A percentile compares a stretch with the other conserved stretches of the same genome.
These are phyloP conservation scores for Physcomitrellopsis africana DNA, from an alignment of 225 moss, liverwort and hornwort genomes.

Conservation along the genomic window DNA sequence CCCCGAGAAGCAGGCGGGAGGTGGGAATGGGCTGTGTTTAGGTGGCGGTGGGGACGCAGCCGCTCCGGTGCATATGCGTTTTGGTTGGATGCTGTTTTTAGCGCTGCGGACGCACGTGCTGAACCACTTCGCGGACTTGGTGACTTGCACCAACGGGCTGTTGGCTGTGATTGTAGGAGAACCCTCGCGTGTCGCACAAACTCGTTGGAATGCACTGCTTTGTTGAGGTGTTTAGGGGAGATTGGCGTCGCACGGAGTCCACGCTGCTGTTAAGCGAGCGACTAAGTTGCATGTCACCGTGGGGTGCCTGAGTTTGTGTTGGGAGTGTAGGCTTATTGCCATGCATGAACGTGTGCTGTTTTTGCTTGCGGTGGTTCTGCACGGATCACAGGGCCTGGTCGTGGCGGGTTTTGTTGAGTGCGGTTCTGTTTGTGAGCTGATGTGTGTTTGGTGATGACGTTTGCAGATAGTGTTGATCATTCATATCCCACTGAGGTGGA, in stretches of 20 bases:
- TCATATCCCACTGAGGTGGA: constrained; percentile 82
- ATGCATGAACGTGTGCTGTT: not conserved
- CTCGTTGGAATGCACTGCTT: not conserved
- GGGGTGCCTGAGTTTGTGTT: not conserved
- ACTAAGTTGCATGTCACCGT: not conserved
- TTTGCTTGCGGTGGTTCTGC: constrained; percentile 1
- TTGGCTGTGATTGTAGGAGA: constrained; percentile 86
- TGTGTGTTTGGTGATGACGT: constrained; percentile 17
- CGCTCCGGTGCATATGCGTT: constrained; percentile 79
- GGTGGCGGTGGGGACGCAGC: constrained; percentile 51
- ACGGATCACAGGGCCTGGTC: constrained; percentile 15
- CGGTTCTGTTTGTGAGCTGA: constrained; percentile 22
- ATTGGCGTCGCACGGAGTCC: not conserved
- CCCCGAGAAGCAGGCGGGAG: constrained; percentile 52
- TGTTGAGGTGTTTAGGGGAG: not conserved
- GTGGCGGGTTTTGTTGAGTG: constrained; percentile 9
- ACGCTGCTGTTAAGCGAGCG: not conserved
- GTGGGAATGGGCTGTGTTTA: constrained; percentile 47
- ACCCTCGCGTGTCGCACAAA: not conserved
- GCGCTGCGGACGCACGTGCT: constrained; percentile 87
- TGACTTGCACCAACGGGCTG: constrained; percentile 97
- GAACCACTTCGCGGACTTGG: constrained; percentile 84
- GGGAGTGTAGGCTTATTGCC: not conserved
- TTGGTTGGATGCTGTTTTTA: constrained; percentile 98
- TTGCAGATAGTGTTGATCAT: constrained; percentile 93